Base-by-base conservation (phyloP, 2,329 filamentous ascomycete genomes). In the Aspergillus quadricinctus region DNA sequence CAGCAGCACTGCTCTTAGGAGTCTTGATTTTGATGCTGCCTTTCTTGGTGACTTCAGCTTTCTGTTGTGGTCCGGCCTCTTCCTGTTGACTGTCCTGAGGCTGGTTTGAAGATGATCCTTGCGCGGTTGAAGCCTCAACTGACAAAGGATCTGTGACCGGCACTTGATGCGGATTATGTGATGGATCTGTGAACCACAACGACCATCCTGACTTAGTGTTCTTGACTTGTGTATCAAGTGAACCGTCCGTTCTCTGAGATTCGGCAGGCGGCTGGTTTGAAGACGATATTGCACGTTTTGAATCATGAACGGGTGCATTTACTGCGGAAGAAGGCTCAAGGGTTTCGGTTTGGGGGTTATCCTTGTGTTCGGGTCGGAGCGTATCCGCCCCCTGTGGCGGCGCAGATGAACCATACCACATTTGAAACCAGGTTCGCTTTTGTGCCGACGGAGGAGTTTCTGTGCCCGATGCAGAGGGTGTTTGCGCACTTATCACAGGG, bases 381-480 rank as follows among this genome's bases (percentile, higher is more conserved):
- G 43, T 11, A 25, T 27, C 43, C 62, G 56, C 31, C 62, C 56
- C 49, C 68, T 70, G 27, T 14, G 53, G 60, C 25, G 64, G 52
- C 25, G 66, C 58, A 25, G 61, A 61, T 11, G 65, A 61, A 46
- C 71, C 70, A 56, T 71, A 70, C 75, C 72, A 77, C 70, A 78
- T 75, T 56, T 77, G 75, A 55, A 77, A 66, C 77, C 75, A 78
- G 46, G 74, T 76, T 52, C 74, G 69, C 55, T 74, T 78, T 41
- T 71, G 69, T 28, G 71, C 55, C 11, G 52, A 60, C 3, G 66
- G 56, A 6, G 48, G 43, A 3, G 61, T 55, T 35, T 64, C 60
- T 11, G 54, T 40, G 29, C 55, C 48, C 45, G 61, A 54, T 5
- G 55, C 31, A 41, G 57, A 57, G 46, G 52, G 52, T 19, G 61